Evolutionary conservation across 768 basidiomycete genomes (phyloP).

Genomic region (Trametes elegans): DNA sequence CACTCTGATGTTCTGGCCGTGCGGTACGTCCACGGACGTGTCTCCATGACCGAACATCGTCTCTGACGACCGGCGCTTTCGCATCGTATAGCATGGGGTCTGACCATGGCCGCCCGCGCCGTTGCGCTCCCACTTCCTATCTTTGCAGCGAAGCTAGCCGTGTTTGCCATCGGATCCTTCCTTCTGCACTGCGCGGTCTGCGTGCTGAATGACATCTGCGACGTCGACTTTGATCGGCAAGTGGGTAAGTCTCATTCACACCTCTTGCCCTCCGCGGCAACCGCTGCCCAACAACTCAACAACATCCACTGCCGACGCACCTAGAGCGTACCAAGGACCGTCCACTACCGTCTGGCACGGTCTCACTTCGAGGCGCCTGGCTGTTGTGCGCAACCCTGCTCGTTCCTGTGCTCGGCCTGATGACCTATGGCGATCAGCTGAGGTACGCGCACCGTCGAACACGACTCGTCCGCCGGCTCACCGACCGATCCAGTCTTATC

Average conservation of each 20-base stretch:
- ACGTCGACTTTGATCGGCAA: conserved; percentile 33
- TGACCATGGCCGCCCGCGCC: conserved; percentile 24
- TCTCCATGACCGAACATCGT: neutral
- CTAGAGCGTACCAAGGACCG: conserved; percentile 37
- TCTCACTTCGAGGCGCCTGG: conserved; percentile 32
- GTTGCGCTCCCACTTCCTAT: conserved; percentile 8
- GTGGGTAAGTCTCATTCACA: conserved; percentile 32
- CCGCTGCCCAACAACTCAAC: neutral
- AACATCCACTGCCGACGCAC: neutral
- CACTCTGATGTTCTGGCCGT: conserved; percentile 27
- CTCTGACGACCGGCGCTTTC: neutral
- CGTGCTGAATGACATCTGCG: conserved; percentile 28
- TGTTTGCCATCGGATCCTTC: conserved; percentile 23
- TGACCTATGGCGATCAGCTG: conserved; percentile 14
- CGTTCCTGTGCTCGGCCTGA: conserved; percentile 13
- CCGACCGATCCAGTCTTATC: neutral
- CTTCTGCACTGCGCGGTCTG: conserved; percentile 25
- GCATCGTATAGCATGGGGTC: conserved; percentile 22
- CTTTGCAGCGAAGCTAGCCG: conserved; percentile 8
- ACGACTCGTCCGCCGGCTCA: neutral
- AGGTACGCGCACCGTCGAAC: conserved; percentile 13
- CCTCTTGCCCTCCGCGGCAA: neutral
- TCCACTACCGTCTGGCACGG: conserved; percentile 33
- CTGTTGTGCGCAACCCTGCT: conserved; percentile 27
- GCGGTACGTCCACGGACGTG: conserved; percentile 16